These are phyloP conservation scores for Epichloe typhina DNA, from an alignment of 2,329 filamentous ascomycete species.

Conservation along the genomic window DNA sequence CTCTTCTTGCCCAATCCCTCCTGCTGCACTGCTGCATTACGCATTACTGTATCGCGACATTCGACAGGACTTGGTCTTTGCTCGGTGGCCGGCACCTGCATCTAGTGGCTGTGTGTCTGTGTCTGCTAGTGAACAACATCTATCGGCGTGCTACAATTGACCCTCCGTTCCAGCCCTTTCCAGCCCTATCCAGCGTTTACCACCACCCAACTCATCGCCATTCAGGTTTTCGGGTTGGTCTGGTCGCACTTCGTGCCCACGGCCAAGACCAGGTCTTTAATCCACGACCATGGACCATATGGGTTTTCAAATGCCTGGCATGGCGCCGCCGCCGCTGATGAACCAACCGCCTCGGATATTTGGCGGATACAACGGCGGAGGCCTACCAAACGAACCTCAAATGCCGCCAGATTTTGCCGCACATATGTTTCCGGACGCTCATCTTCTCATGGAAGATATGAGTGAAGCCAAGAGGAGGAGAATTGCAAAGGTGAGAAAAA, in stretches of 20 bases:
- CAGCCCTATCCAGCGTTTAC: too few relatives aligned
- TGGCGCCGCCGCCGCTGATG: constrained; percentile 44
- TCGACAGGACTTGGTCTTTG: not conserved
- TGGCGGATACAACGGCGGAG: constrained; percentile 46
- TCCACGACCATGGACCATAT: constrained; percentile 30
- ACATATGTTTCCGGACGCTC: constrained; percentile 48
- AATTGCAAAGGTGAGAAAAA: constrained; percentile 61
- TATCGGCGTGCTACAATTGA: too few relatives aligned
- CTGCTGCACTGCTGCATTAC: too few relatives aligned
- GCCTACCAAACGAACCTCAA: constrained; percentile 39
- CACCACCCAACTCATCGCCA: not conserved
- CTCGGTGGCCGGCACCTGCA: too few relatives aligned
- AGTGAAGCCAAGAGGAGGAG: constrained; percentile 80
- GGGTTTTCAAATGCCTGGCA: constrained; percentile 44
- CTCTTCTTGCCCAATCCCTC: too few relatives aligned
- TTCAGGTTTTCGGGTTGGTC: not conserved
- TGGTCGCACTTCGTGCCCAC: not conserved
- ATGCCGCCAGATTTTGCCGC: constrained; percentile 42
- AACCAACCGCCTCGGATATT: constrained; percentile 59
- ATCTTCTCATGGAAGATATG: constrained; percentile 45
- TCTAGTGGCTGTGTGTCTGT: too few relatives aligned
- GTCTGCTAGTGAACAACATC: too few relatives aligned
- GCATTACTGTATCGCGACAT: not conserved
- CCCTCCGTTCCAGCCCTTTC: too few relatives aligned
- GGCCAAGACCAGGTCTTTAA: not conserved